Percentiles rank a stretch among this genome's conserved stretches.
Evolutionary conservation across 2,329 filamentous ascomycete genomes (phyloP).

Genomic region (Dactylellina haptotyla): DNA sequence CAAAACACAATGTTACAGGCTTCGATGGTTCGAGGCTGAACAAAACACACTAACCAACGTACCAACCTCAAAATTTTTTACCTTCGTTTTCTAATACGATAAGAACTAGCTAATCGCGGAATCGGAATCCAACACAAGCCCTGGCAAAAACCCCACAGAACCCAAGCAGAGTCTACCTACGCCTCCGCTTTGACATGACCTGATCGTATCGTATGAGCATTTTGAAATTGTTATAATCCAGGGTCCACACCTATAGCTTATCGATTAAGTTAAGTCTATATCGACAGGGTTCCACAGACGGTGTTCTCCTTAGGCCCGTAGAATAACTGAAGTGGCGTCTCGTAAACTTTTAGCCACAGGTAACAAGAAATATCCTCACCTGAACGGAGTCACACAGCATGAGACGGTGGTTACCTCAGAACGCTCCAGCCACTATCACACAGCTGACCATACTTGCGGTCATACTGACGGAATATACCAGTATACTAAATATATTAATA

Average conservation of each 20-base stretch:
- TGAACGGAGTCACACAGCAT: constrained; percentile 8
- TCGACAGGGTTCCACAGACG: not conserved
- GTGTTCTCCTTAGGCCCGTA: constrained; percentile 17
- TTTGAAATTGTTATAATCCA: not conserved
- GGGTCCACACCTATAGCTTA: constrained; percentile 1
- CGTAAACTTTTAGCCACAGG: not conserved
- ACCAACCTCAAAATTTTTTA: not conserved
- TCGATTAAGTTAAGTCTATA: not conserved
- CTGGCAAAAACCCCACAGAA: not conserved
- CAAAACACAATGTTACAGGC: too few relatives aligned
- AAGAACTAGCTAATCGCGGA: constrained; percentile 25
- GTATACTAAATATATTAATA: too few relatives aligned
- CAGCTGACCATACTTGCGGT: too few relatives aligned
- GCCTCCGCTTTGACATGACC: constrained; percentile 1
- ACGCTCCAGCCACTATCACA: not conserved
- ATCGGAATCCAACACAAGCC: constrained; percentile 32
- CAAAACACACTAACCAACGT: not conserved
- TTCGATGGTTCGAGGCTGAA: too few relatives aligned
- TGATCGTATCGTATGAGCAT: not conserved
- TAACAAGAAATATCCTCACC: constrained; percentile 9
- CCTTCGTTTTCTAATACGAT: too few relatives aligned
- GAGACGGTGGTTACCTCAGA: not conserved
- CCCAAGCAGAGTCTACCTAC: not conserved
- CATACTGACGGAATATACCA: too few relatives aligned
- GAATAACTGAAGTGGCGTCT: constrained; percentile 29